Conservation (phyloP, 1,284 basidiomycete genomes). For the Schizophyllum commune region DNA sequence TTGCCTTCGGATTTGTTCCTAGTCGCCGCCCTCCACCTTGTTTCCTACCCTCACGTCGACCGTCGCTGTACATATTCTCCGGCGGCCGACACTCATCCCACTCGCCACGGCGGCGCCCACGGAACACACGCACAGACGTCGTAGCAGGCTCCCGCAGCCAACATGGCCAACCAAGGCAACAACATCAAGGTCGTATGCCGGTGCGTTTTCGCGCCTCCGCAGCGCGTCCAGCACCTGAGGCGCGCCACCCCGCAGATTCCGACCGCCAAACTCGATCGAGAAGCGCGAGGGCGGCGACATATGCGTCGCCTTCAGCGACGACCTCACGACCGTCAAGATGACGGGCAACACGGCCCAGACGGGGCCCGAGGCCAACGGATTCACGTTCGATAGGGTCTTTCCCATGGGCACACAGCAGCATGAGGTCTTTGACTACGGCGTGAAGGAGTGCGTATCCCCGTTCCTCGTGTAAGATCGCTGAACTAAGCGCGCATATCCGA, state of each 20-base stretch:
- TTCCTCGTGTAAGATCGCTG: conserved; percentile 5
- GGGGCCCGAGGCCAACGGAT: conserved; percentile 85
- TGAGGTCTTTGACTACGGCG: conserved; percentile 98
- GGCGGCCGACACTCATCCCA: not conserved
- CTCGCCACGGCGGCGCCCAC: too few relatives aligned
- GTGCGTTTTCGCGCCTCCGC: conserved; percentile 35
- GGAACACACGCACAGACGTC: not conserved
- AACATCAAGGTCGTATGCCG: conserved; percentile 95
- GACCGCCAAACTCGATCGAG: conserved; percentile 92
- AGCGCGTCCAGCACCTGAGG: conserved; percentile 3
- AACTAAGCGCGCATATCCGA: conserved; percentile 9
- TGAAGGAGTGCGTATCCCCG: conserved; percentile 74
- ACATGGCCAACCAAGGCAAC: conserved; percentile 56
- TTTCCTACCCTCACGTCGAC: not conserved
- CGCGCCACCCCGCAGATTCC: conserved; percentile 57
- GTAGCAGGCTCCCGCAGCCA: not conserved
- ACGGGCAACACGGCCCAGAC: conserved; percentile 58
- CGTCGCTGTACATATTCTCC: not conserved
- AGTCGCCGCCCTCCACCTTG: conserved; percentile 4
- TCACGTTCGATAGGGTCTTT: conserved; percentile 97
- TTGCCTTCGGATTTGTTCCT: not conserved
- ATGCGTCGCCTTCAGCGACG: conserved; percentile 86
- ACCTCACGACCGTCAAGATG: conserved; percentile 76
- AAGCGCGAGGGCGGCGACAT: conserved; percentile 85
- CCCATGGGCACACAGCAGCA: conserved; percentile 87